phyloP scores from a whole-genome alignment of 495 filamentous ascomycete species.

The Glarea lozoyensis region DNA sequence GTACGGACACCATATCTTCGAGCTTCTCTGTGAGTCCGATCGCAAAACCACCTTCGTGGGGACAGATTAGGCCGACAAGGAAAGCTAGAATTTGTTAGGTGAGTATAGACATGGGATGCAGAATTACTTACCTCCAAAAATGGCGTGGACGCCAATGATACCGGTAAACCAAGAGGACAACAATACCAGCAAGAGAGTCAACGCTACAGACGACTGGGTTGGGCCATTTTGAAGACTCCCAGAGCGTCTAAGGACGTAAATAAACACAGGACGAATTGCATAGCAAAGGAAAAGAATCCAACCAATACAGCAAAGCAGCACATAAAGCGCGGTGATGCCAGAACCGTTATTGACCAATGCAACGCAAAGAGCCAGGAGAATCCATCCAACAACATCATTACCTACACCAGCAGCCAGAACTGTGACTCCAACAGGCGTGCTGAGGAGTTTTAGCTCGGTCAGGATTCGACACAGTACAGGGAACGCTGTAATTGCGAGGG shows the following conservation, averaged over 20 bases:
- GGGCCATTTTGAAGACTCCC: conserved; percentile 86
- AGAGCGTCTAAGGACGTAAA: conserved; percentile 62
- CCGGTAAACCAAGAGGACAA: conserved; percentile 91
- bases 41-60: conserved; percentile 88
- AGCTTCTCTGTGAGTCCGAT: conserved; percentile 95
- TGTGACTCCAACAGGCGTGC: conserved; percentile 79
- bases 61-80: conserved; percentile 82
- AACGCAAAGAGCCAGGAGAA: conserved; percentile 88
- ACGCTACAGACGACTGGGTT: conserved; percentile 72
- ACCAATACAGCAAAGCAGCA: conserved; percentile 65
- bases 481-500: conserved; percentile 92
- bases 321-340: conserved; percentile 80
- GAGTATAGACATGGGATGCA: neutral
- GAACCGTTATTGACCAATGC: conserved; percentile 83
- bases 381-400: conserved; percentile 89
- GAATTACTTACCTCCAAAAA: conserved; percentile 52
- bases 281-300: conserved; percentile 74
- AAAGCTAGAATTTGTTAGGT: conserved; percentile 47
- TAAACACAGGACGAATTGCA: conserved; percentile 66
- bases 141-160: conserved; percentile 80
- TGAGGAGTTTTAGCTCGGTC: conserved; percentile 82
- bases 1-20: conserved; percentile 78
- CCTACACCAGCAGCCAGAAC: conserved; percentile 90
- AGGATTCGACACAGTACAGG: conserved; percentile 92
- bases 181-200: conserved; percentile 74